Percentiles rank a stretch among this genome's conserved stretches.
These are phyloP conservation scores for Sugiyamaella castrensis DNA, from an alignment of 1,139 yeast species.

Conservation along the genomic window DNA sequence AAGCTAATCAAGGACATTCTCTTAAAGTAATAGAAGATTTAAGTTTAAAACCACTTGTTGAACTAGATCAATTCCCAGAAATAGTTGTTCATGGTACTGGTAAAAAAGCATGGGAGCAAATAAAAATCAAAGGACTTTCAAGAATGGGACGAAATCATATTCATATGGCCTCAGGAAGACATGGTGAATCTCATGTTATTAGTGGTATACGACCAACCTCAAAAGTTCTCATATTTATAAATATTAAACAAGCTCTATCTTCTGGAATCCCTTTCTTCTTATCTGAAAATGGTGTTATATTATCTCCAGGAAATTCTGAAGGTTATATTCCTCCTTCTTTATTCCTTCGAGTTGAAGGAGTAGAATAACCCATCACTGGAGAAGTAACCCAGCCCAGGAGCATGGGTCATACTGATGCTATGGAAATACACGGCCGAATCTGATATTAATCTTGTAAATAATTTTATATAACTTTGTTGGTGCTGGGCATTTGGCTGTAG, in stretches of 20 bases:
- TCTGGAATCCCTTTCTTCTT: conserved; percentile 55
- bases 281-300: conserved; percentile 71
- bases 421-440: too few relatives aligned
- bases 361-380: not conserved
- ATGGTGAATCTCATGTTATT: conserved; percentile 45
- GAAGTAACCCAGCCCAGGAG: too few relatives aligned
- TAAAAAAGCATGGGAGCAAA: conserved; percentile 46
- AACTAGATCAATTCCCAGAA: conserved; percentile 40
- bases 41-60: conserved; percentile 36
- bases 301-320: conserved; percentile 57
- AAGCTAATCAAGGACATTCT: conserved; percentile 95
- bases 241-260: conserved; percentile 47
- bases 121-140: conserved; percentile 58
- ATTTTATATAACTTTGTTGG: too few relatives aligned
- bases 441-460: too few relatives aligned
- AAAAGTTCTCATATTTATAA: conserved; percentile 60
- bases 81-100: conserved; percentile 80
- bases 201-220: conserved; percentile 73
- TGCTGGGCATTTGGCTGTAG: too few relatives aligned
- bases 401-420: too few relatives aligned
- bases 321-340: conserved; percentile 52
- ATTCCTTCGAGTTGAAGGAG: conserved; percentile 40
- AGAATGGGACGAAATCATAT: conserved; percentile 79
- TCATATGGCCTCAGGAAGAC: conserved; percentile 60
- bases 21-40: conserved; percentile 51